Conservation (phyloP, 2,329 filamentous ascomycete genomes). For the Neophaeococcomyces aloes region DNA sequence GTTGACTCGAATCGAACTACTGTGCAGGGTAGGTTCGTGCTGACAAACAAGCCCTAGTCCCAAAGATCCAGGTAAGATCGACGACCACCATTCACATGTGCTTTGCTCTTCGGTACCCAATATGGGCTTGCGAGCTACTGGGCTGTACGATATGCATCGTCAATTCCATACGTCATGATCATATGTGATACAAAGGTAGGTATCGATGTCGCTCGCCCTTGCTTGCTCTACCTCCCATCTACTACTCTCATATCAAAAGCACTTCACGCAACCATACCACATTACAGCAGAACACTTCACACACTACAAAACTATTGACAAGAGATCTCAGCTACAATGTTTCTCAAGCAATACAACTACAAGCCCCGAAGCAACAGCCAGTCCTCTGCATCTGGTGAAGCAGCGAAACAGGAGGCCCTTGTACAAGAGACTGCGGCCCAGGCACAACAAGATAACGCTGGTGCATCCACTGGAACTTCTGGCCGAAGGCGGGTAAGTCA, state of each 20-base stretch:
- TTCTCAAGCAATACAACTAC: constrained; percentile 21
- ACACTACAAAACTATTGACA: background rate
- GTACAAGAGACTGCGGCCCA: constrained; percentile 5
- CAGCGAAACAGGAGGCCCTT: constrained; percentile 11
- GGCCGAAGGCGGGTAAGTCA: constrained; percentile 19
- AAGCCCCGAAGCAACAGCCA: constrained; percentile 19
- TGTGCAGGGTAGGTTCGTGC: no score
- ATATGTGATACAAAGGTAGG: constrained; percentile 5
- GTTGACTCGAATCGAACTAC: no score
- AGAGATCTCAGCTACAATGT: constrained; percentile 13
- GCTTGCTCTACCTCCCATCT: background rate
- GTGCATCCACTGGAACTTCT: constrained; percentile 11
- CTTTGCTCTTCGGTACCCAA: background rate
- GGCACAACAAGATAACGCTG: background rate
- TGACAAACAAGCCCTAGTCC: no score
- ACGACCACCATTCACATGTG: no score
- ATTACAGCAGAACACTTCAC: background rate
- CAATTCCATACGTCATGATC: constrained; percentile 2
- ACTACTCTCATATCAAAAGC: background rate
- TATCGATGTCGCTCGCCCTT: background rate
- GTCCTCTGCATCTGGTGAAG: constrained; percentile 11
- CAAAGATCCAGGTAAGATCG: no score
- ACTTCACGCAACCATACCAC: background rate
- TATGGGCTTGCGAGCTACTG: background rate
- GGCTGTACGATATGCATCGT: no score